These are phyloP conservation scores for Rhodotorula toruloides DNA, from an alignment of 768 basidiomycete genomes.

Conservation along the genomic window DNA sequence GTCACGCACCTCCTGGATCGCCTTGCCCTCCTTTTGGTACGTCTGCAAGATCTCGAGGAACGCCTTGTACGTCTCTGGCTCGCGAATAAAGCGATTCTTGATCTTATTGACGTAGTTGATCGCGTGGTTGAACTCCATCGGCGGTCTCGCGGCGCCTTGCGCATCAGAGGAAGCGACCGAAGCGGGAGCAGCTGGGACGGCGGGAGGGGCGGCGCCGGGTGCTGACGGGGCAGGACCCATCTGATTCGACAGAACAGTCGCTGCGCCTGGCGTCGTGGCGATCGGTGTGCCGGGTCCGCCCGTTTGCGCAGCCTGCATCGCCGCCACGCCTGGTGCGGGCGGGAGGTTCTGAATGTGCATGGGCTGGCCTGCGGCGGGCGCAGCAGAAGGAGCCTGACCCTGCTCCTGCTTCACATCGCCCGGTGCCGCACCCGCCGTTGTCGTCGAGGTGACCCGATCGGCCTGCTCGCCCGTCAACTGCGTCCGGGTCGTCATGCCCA, in stretches of 20 bases:
- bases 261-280: constrained; percentile 20
- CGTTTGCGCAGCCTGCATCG: background rate
- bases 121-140: constrained; percentile 61
- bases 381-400: background rate
- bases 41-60: constrained; percentile 53
- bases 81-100: constrained; percentile 78
- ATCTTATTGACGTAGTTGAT: constrained; percentile 98
- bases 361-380: background rate
- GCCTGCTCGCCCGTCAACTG: constrained; percentile 24
- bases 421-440: background rate
- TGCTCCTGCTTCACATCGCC: background rate
- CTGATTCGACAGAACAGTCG: constrained; percentile 8
- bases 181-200: background rate
- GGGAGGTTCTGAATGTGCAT: constrained; percentile 1
- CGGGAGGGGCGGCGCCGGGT: background rate
- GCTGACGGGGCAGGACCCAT: background rate
- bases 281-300: too few species aligned
- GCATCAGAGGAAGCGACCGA: background rate
- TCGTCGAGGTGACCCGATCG: background rate
- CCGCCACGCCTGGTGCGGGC: background rate
- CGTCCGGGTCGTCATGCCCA: constrained; percentile 42
- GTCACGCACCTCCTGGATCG: constrained; percentile 54
- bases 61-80: constrained; percentile 68
- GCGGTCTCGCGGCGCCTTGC: constrained; percentile 3
- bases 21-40: constrained; percentile 56